Percentiles rank a stretch among this genome's conserved stretches.
phyloP scores from a whole-genome alignment of 2,329 filamentous ascomycete species.

The Dothistroma septosporum region DNA sequence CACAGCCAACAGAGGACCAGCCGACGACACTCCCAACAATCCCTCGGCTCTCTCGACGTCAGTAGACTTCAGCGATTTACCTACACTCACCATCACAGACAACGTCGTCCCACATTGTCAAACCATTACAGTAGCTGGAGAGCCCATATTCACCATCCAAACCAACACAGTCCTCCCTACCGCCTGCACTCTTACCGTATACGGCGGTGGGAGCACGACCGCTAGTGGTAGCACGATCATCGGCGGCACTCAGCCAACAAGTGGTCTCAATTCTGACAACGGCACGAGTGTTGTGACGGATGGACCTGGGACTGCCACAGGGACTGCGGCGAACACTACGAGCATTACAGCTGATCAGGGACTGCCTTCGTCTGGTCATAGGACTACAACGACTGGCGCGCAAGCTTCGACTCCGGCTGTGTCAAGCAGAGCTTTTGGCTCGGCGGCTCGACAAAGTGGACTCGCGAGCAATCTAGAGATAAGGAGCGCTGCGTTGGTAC shows the following conservation, averaged over 20 bases:
- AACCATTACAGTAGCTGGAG: constrained; percentile 7
- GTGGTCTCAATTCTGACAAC: background rate
- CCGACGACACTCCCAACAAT: background rate
- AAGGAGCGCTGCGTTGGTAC: background rate
- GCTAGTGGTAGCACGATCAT: background rate
- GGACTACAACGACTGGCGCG: background rate
- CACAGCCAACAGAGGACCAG: background rate
- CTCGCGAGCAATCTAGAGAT: background rate
- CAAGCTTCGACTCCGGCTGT: background rate
- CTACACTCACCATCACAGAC: constrained; percentile 6
- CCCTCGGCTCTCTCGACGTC: background rate
- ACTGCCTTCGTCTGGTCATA: background rate
- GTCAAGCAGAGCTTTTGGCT: background rate
- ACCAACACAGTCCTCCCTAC: constrained; percentile 18
- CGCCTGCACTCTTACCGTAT: constrained; percentile 8
- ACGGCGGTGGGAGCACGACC: background rate
- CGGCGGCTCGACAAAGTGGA: background rate
- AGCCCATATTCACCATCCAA: constrained; percentile 19
- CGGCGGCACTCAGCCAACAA: background rate
- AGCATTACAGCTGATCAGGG: background rate
- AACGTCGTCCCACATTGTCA: constrained; percentile 8
- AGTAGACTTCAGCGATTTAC: background rate
- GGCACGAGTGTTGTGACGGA: background rate
- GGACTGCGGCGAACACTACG: background rate
- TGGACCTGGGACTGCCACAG: background rate